Evolutionary conservation across 1,284 basidiomycete genomes (phyloP), one percentile per base, ranked within the genome.

Genomic region (Xanthoconium separans): DNA sequence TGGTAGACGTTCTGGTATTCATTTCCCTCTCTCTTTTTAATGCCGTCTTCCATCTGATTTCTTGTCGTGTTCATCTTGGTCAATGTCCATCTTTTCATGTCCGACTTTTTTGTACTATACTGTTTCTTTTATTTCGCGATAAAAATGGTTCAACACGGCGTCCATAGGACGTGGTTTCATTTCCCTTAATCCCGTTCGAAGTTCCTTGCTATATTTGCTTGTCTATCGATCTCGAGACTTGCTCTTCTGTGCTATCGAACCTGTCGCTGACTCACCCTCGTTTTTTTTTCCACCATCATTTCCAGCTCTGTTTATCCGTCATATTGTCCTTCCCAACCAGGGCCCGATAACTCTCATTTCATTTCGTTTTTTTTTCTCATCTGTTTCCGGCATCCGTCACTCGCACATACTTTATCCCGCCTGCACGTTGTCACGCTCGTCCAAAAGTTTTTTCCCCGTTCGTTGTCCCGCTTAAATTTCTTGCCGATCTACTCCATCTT

Each of bases 301-400:
- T 40, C 49, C 20, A n/a, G 20, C 29, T 48, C 44, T 65, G 54
- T 61, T 63, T 63, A 65, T 65, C 53, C n/a, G 20, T 57, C 54
- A 60, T 57, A 54, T 47, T 43, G 15, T 10, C 29, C 39, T 41
- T 30, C 7, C 44, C 13, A 20, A 34, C 13, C 42, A 24, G 37
- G 50, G 42, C 13, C 9, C 22, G 11, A 40, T 34, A 8, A 42
- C 42, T 15, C 22, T 51, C 50, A 2, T 43, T 57, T 20, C 29
- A 27, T 27, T 27, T 27, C 7, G 27, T 22, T 27, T 27, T 33
- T 18, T 44, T 27, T 24, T 16, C 33, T 22, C 52, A 29, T n/a
- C 27, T 30, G 20, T 30, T 27, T 27, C 22, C 27, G 27, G 27
- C 39, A 4, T 39, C 20, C 2, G 44, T 16, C 47, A 27, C 36